These are phyloP conservation scores for Talaromyces pinophilus DNA, from an alignment of 2,329 filamentous ascomycete species.

Conservation along the genomic window DNA sequence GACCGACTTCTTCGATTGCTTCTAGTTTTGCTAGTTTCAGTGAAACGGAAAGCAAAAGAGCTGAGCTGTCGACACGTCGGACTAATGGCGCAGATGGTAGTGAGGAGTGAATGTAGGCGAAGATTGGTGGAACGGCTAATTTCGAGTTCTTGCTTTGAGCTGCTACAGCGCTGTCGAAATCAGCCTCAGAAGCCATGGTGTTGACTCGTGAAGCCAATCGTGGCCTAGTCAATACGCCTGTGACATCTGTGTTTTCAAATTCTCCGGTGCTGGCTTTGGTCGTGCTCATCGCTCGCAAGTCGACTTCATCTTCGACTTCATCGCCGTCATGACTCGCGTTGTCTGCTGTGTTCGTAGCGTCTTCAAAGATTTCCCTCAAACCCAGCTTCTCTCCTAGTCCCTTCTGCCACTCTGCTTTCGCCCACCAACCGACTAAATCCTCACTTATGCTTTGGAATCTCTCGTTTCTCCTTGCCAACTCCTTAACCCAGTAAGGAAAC, in stretches of 20 bases:
- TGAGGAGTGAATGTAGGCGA: constrained; percentile 74
- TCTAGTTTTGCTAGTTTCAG: constrained; percentile 82
- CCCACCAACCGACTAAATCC: constrained; percentile 93
- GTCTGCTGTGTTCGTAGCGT: constrained; percentile 29
- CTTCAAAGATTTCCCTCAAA: constrained; percentile 63
- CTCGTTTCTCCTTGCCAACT: constrained; percentile 77
- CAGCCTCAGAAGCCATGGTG: constrained; percentile 24
- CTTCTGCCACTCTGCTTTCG: constrained; percentile 87
- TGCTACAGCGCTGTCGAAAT: constrained; percentile 17
- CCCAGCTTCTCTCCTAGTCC: constrained; percentile 77
- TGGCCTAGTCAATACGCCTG: constrained; percentile 25
- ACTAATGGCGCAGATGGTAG: constrained; percentile 63
- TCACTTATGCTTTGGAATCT: constrained; percentile 85
- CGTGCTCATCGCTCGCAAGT: constrained; percentile 56
- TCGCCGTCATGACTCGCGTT: constrained; percentile 41
- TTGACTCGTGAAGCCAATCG: constrained; percentile 35
- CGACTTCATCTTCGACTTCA: constrained; percentile 55
- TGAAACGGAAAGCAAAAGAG: constrained; percentile 77
- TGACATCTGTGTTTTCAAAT: constrained; percentile 14
- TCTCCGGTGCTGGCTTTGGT: constrained; percentile 45
- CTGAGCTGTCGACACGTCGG: constrained; percentile 83
- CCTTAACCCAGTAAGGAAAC: constrained; percentile 86
- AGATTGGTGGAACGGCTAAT: constrained; percentile 67
- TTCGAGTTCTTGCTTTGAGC: constrained; percentile 26
- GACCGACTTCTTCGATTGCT: constrained; percentile 62